These are phyloP conservation scores for Cyclotella sp. DNA, from an alignment of 108 stramenopile species.

Conservation along the genomic window DNA sequence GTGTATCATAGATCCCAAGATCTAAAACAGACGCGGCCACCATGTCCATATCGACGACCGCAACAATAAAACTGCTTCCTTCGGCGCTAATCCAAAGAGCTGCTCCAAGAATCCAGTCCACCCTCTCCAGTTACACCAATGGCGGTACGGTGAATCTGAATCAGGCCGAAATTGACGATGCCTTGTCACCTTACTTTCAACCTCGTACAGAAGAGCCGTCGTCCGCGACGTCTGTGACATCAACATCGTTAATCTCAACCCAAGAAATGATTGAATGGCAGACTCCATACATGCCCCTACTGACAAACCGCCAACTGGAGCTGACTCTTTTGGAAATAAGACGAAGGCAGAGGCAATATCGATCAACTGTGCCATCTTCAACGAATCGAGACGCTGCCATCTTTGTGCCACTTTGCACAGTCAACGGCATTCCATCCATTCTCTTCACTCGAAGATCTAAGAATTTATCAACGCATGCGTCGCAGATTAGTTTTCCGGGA, in stretches of 20 bases:
- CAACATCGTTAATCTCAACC: background rate
- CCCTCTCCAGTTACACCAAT: slow-evolving; percentile 29
- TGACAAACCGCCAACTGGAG: slow-evolving; percentile 35
- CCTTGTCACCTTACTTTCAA: slow-evolving; percentile 16
- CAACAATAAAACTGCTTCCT: slow-evolving; percentile 16
- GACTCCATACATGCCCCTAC: slow-evolving; percentile 41
- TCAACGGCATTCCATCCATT: slow-evolving; percentile 77
- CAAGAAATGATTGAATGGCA: slow-evolving; percentile 27
- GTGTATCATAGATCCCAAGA: too few relatives aligned
- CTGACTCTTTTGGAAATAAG: slow-evolving; percentile 36
- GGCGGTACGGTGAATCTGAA: background rate
- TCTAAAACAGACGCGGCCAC: too few relatives aligned
- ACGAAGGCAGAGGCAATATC: slow-evolving; percentile 11
- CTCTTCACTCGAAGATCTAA: slow-evolving; percentile 86
- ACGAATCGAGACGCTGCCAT: slow-evolving; percentile 71
- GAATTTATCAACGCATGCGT: slow-evolving; percentile 72
- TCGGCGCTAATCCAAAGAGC: slow-evolving; percentile 19
- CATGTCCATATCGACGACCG: too few relatives aligned
- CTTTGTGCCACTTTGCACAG: slow-evolving; percentile 81
- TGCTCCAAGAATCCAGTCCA: slow-evolving; percentile 23
- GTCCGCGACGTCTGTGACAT: background rate
- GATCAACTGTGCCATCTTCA: background rate
- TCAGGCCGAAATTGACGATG: slow-evolving; percentile 2
- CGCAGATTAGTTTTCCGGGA: slow-evolving; percentile 84
- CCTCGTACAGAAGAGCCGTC: background rate